These are phyloP conservation scores for Aspergillus brasiliensis DNA, from an alignment of 2,329 filamentous ascomycete species.

Conservation along the genomic window DNA sequence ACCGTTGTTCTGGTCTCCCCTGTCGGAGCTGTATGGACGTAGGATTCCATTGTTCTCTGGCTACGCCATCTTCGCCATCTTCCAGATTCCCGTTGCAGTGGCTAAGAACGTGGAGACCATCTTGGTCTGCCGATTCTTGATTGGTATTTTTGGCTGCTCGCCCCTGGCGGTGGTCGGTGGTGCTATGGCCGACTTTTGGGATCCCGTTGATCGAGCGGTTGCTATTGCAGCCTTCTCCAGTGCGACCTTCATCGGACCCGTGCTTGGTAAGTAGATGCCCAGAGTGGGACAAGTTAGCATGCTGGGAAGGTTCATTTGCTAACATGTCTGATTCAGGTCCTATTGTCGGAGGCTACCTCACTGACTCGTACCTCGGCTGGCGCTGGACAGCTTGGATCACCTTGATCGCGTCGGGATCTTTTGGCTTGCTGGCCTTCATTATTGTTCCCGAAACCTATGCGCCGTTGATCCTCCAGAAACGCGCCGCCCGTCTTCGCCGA, in stretches of 20 bases:
- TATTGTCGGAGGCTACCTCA: conserved; percentile 55
- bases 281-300: neutral
- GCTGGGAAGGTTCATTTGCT: neutral
- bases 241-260: conserved; percentile 54
- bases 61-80: conserved; percentile 53
- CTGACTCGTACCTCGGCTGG: conserved; percentile 55
- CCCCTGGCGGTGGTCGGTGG: conserved; percentile 55
- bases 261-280: conserved; percentile 34
- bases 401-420: conserved; percentile 49
- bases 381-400: conserved; percentile 61
- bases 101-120: conserved; percentile 58
- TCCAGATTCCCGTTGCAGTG: conserved; percentile 58
- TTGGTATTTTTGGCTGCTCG: conserved; percentile 55
- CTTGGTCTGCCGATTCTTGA: conserved; percentile 57
- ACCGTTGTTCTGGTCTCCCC: conserved; percentile 50
- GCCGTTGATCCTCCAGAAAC: conserved; percentile 50
- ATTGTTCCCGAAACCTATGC: conserved; percentile 56
- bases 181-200: conserved; percentile 52
- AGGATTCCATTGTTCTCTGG: conserved; percentile 53
- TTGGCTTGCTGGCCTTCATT: conserved; percentile 47
- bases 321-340: conserved; percentile 32
- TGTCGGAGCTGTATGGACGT: conserved; percentile 55
- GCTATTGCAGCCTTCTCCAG: conserved; percentile 48
- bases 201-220: conserved; percentile 49
- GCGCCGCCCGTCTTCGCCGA: conserved; percentile 51